Evolutionary conservation across 768 basidiomycete species (phyloP), one percentile per base, ranked within the genome.

Genomic region (Xerocomellus amylosporus): DNA sequence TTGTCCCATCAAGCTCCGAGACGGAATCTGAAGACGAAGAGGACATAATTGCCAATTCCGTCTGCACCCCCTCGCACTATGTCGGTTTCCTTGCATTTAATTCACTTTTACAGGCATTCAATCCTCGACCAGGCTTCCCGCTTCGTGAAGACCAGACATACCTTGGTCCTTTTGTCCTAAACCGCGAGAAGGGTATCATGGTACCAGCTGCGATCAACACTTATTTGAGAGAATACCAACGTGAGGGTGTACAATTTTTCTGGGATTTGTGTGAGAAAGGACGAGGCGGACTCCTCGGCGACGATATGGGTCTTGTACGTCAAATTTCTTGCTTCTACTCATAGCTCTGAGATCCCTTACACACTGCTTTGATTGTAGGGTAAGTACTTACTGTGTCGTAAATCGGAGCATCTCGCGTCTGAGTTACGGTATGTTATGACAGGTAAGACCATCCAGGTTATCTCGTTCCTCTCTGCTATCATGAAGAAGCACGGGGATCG

Each of bases 391-490:
- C 31, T 33, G 2, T 46, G 39, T 43, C 34, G 17, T 17, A 30
- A 47, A 30, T 48, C 41, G 3, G 22, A 43, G 15, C 7, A 28
- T 57, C 53, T 33, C 10, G 9, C 6, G 28, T 42, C 58, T 56
- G 37, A 59, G 26, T 28, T 15, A 24, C 53, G 19, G 57, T 56
- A 44, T 51, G 33, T 39, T 15, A 5, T 51, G 20, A 46, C 52
- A 75, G 78, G 96, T 88, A 98, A 98, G 80, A 98, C 96, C 0
- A 93, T 98, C 20, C 96, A 98, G 69, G 87, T 93, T 24, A 90
- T 94, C 42, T 80, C 88, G 0, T 90, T 93, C 64, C 78, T 98
- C 3, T 88, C 92, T 0, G 94, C 95, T 0, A 88, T 98, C 54
- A 96, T 97, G 95, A 74, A 78, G 56, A 96, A 96, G 69, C 70